These are phyloP conservation scores for Cytospora leucostoma DNA, from an alignment of 2,329 filamentous ascomycete species.

Conservation along the genomic window DNA sequence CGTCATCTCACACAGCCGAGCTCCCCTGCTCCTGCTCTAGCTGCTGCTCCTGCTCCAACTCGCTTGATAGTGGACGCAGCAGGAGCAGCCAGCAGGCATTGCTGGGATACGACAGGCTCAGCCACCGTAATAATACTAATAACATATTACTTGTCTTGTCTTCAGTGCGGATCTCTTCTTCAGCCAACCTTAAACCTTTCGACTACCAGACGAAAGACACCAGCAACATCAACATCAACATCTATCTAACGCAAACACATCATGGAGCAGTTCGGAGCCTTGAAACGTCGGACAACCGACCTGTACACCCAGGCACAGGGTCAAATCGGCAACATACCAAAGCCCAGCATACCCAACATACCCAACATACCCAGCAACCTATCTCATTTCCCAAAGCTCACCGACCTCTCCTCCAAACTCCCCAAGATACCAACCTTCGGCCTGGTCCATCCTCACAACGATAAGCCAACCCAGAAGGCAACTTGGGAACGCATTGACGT, in stretches of 20 bases:
- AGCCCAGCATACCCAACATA: constrained; percentile 29
- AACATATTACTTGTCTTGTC: background rate
- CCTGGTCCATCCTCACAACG: constrained; percentile 16
- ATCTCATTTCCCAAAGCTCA: constrained; percentile 31
- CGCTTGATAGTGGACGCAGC: no score
- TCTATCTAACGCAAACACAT: background rate
- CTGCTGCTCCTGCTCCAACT: no score
- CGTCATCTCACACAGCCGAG: no score
- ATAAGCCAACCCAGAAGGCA: constrained; percentile 47
- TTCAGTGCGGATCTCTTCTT: background rate
- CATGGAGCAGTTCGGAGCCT: constrained; percentile 22
- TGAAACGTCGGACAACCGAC: constrained; percentile 25
- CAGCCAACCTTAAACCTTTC: background rate
- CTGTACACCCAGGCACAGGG: constrained; percentile 19
- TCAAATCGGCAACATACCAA: constrained; percentile 20
- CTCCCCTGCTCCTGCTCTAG: no score
- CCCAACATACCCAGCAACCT: constrained; percentile 32
- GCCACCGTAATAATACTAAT: constrained; percentile 1
- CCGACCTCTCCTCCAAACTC: constrained; percentile 31
- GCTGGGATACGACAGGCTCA: constrained; percentile 8
- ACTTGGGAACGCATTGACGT: constrained; percentile 62
- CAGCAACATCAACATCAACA: constrained; percentile 3
- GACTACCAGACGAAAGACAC: background rate
- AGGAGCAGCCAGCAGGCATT: no score
- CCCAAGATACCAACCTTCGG: constrained; percentile 31